Conservation (phyloP, 352 stramenopile species). For the Globisporangium paroecandrum region DNA sequence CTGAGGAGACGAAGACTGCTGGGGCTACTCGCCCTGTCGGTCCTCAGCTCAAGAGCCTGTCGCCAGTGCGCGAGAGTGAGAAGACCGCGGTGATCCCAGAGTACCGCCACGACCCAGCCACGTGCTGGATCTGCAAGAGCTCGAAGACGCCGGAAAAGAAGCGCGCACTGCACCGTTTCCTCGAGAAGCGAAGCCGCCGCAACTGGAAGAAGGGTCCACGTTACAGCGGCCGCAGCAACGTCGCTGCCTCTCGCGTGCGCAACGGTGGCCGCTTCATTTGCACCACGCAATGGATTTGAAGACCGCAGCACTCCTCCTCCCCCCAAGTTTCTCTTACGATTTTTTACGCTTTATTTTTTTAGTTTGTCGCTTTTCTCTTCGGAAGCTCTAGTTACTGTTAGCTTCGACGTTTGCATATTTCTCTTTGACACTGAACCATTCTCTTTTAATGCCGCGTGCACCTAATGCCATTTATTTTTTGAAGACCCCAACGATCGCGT, state of each 20-base stretch:
- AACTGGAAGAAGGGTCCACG: conserved; percentile 84
- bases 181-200: conserved; percentile 74
- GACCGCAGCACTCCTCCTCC: not conserved
- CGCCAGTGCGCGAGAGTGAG: conserved; percentile 42
- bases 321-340: conserved; percentile 8
- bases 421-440: conserved; percentile 24
- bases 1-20: conserved; percentile 20
- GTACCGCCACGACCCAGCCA: conserved; percentile 69
- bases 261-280: conserved; percentile 82
- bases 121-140: conserved; percentile 88
- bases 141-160: conserved; percentile 79
- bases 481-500: not conserved
- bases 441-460: conserved; percentile 12
- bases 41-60: conserved; percentile 26
- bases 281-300: conserved; percentile 79
- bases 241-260: conserved; percentile 75
- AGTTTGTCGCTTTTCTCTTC: conserved; percentile 16
- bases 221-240: conserved; percentile 75
- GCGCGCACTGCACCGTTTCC: conserved; percentile 76
- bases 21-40: conserved; percentile 1
- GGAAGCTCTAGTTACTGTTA: conserved; percentile 7
- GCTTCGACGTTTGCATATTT: conserved; percentile 19
- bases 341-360: conserved; percentile 20
- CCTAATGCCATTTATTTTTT: conserved; percentile 19
- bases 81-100: conserved; percentile 33